phyloP scores from a whole-genome alignment of 2,329 filamentous ascomycete genomes.

The Trichoderma sp. region DNA sequence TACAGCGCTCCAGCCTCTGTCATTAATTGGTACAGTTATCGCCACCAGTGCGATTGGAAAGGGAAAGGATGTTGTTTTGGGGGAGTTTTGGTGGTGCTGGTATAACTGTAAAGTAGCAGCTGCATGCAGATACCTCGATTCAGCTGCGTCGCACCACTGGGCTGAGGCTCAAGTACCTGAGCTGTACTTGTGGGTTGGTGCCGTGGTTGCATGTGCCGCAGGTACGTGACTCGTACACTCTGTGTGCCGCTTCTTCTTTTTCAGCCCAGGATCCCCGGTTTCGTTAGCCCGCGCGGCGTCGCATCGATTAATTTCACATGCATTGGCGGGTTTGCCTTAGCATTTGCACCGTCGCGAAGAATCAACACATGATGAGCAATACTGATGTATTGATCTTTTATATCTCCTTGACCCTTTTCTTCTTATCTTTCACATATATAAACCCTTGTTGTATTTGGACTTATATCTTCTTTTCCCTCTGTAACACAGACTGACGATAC shows the following conservation, averaged over 20 bases:
- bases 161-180: background rate
- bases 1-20: background rate
- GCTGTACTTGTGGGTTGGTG: background rate
- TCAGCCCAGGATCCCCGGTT: background rate
- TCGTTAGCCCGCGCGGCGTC: background rate
- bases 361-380: background rate
- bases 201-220: background rate
- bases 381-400: background rate
- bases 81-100: background rate
- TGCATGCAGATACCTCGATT: slow-evolving; percentile 3
- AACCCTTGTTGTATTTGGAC: background rate
- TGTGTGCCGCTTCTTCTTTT: background rate
- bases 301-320: background rate
- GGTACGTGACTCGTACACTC: background rate
- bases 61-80: background rate
- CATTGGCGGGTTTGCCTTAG: background rate
- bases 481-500: background rate
- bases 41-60: background rate
- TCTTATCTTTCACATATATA: no score
- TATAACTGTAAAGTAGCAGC: background rate
- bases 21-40: background rate
- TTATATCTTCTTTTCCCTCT: background rate
- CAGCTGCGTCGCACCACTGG: background rate
- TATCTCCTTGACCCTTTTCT: background rate
- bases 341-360: background rate